These are phyloP conservation scores for Apium graveolens DNA, from an alignment of 129 eudicot species.

Conservation along the genomic window DNA sequence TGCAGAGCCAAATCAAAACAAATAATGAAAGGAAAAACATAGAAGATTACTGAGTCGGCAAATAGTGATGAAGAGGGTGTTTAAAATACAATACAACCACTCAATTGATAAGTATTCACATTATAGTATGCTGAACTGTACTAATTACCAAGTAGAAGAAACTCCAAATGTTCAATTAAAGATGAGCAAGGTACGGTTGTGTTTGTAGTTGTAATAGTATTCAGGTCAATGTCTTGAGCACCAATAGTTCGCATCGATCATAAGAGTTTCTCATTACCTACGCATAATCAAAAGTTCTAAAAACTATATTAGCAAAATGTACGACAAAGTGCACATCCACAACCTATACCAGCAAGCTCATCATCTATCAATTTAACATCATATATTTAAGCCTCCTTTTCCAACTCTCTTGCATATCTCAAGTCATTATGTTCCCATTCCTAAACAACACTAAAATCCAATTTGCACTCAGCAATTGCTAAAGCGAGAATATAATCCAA, in stretches of 20 bases:
- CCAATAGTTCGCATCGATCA: neutral
- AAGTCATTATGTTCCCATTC: neutral
- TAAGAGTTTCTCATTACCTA: neutral
- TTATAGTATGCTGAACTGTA: neutral
- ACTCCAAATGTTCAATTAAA: neutral
- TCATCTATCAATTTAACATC: no score
- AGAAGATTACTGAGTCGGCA: neutral
- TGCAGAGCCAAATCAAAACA: neutral
- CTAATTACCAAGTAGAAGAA: neutral
- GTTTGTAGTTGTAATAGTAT: neutral
- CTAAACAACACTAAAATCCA: no score
- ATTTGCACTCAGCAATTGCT: no score
- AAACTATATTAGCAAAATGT: neutral
- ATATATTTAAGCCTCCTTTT: neutral
- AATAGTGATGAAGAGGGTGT: neutral
- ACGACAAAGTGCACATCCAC: neutral
- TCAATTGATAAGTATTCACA: neutral
- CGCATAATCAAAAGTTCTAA: neutral
- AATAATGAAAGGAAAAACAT: neutral
- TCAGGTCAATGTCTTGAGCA: neutral
- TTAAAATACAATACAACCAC: neutral
- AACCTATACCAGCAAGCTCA: neutral
- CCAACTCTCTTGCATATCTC: neutral
- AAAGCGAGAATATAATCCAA: neutral
- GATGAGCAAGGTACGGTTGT: neutral